Conservation (phyloP, 148 eudicot species). For the Cornus kousa region DNA sequence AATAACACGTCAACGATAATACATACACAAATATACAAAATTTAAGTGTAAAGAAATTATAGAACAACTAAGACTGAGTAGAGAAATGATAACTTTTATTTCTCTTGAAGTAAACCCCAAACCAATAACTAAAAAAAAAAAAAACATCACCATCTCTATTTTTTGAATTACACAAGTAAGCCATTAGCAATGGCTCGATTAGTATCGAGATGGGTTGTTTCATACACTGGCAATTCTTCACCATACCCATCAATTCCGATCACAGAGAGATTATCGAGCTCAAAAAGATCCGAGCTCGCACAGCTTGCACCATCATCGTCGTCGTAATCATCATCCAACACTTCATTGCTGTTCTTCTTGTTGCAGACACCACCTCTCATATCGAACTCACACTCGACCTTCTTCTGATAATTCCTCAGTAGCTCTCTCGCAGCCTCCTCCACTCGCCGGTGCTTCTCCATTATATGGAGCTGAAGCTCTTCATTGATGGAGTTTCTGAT, state of each 20-base stretch:
- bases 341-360: not conserved
- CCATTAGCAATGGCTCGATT: slow-evolving; percentile 40
- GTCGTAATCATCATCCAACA: slow-evolving; percentile 20
- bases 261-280: slow-evolving; percentile 41
- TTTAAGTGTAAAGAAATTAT: too few relatives aligned
- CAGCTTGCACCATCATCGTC: slow-evolving; percentile 42
- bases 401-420: slow-evolving; percentile 48
- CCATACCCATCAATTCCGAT: slow-evolving; percentile 25
- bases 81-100: slow-evolving; percentile 10
- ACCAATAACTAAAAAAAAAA: slow-evolving; percentile 4
- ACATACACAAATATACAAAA: too few relatives aligned
- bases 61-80: not conserved
- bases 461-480: slow-evolving; percentile 28
- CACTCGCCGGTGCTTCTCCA: slow-evolving; percentile 55
- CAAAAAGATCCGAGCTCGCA: slow-evolving; percentile 52
- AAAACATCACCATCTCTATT: not conserved
- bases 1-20: too few relatives aligned
- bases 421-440: slow-evolving; percentile 68
- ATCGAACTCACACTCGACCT: not conserved
- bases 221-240: slow-evolving; percentile 55
- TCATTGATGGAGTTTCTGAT: slow-evolving; percentile 7
- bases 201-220: slow-evolving; percentile 36
- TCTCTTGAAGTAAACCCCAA: slow-evolving; percentile 20
- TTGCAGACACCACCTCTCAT: too few relatives aligned
- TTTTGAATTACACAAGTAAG: slow-evolving; percentile 20